Conservation (phyloP, 441 rosid species). For the Pelargonium myrrhifolium region DNA sequence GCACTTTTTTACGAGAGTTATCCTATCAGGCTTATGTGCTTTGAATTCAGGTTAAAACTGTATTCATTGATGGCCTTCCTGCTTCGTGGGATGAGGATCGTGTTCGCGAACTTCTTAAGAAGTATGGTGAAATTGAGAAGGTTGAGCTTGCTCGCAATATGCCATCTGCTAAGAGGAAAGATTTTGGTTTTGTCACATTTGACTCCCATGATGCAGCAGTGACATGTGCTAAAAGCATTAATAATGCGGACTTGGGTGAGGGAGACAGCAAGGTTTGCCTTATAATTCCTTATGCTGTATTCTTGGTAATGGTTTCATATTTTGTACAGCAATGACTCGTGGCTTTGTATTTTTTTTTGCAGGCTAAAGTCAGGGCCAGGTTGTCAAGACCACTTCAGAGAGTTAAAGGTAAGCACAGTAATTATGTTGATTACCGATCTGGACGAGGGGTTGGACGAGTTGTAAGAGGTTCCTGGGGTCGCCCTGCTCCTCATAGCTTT, state of each 20-base stretch:
- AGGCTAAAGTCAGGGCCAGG: conserved; percentile 96
- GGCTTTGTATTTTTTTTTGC: conserved; percentile 16
- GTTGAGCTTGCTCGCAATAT: conserved; percentile 93
- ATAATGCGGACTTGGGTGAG: conserved; percentile 80
- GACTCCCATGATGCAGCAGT: conserved; percentile 91
- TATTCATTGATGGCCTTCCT: conserved; percentile 82
- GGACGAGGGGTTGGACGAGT: conserved; percentile 55
- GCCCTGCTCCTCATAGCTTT: conserved; percentile 43
- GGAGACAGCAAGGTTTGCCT: conserved; percentile 65
- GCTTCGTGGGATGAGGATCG: conserved; percentile 91
- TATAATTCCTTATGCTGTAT: conserved; percentile 4
- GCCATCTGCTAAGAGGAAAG: conserved; percentile 96
- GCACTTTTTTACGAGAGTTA: background rate
- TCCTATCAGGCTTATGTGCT: background rate
- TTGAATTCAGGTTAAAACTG: conserved; percentile 67
- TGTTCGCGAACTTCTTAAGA: conserved; percentile 57
- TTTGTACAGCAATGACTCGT: conserved; percentile 4
- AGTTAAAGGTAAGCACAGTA: conserved; percentile 55
- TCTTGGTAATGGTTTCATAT: background rate
- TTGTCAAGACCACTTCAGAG: conserved; percentile 88
- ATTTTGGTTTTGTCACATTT: conserved; percentile 93
- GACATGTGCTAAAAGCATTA: conserved; percentile 78
- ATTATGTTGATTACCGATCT: conserved; percentile 53
- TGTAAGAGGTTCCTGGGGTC: conserved; percentile 63
- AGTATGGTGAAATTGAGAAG: conserved; percentile 74